These are phyloP conservation scores for Coprinopsis marcescibilis DNA, from an alignment of 768 basidiomycete genomes.

Conservation along the genomic window DNA sequence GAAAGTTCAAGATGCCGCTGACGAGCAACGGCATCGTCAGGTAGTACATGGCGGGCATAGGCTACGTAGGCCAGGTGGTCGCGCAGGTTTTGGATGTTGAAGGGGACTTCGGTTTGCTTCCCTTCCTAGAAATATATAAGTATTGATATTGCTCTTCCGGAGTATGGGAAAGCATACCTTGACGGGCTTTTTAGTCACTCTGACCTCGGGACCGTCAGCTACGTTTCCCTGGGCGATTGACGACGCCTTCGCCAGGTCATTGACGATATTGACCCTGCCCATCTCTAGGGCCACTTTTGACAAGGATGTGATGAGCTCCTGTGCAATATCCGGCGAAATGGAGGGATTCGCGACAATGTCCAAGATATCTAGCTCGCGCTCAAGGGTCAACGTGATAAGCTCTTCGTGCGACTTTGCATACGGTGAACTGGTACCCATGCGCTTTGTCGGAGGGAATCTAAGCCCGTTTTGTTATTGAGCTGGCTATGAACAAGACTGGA, in stretches of 20 bases:
- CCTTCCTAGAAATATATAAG: slow-evolving; percentile 15
- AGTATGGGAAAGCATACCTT: slow-evolving; percentile 15
- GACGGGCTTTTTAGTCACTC: neutral
- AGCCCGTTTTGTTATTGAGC: too few relatives aligned
- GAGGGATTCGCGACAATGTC: slow-evolving; percentile 53
- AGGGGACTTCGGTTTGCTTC: slow-evolving; percentile 46
- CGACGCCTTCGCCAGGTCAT: slow-evolving; percentile 38
- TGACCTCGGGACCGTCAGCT: slow-evolving; percentile 10
- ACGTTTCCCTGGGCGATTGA: slow-evolving; percentile 4
- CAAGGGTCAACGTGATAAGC: slow-evolving; percentile 13
- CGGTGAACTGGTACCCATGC: neutral
- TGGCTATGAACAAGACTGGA: neutral
- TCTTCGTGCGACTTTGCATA: neutral
- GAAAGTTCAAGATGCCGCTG: slow-evolving; percentile 83
- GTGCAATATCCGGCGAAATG: slow-evolving; percentile 51
- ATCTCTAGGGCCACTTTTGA: slow-evolving; percentile 56
- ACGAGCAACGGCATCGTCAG: slow-evolving; percentile 63
- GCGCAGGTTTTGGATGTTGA: slow-evolving; percentile 69
- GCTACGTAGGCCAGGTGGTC: slow-evolving; percentile 60
- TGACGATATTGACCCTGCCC: slow-evolving; percentile 43
- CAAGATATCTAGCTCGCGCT: slow-evolving; percentile 42
- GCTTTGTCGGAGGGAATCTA: too few relatives aligned
- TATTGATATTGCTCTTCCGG: neutral
- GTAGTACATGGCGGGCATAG: slow-evolving; percentile 56
- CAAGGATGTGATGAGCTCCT: slow-evolving; percentile 47